These are phyloP conservation scores for Hura crepitans DNA, from an alignment of 441 rosid genomes.

Conservation along the genomic window DNA sequence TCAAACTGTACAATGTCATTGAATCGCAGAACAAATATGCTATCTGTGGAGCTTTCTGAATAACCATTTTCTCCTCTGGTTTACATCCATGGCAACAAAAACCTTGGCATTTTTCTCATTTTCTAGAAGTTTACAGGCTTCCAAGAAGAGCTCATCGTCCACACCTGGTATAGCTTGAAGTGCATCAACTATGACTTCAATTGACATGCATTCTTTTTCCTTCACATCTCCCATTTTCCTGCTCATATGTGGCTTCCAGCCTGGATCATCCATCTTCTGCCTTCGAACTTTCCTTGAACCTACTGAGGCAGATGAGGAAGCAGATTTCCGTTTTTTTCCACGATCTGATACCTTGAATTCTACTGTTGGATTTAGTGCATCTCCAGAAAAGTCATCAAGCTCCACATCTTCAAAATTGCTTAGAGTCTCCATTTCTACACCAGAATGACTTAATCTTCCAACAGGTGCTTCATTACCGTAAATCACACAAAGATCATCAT, in stretches of 20 bases:
- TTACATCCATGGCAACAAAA: slow-evolving; percentile 43
- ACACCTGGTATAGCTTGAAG: slow-evolving; percentile 47
- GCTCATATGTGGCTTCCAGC: slow-evolving; percentile 5
- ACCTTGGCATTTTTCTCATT: slow-evolving; percentile 39
- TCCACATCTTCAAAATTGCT: slow-evolving; percentile 18
- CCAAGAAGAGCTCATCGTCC: slow-evolving; percentile 50
- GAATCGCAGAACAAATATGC: not conserved
- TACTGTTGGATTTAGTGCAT: slow-evolving; percentile 20
- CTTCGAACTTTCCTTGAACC: slow-evolving; percentile 31
- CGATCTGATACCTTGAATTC: slow-evolving; percentile 27
- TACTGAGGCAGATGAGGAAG: slow-evolving; percentile 20
- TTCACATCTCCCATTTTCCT: slow-evolving; percentile 12
- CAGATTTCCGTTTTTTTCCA: slow-evolving; percentile 32
- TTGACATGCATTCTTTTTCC: slow-evolving; percentile 25
- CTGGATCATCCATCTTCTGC: slow-evolving; percentile 25
- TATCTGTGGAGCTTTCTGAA: slow-evolving; percentile 35
- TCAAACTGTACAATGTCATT: not conserved
- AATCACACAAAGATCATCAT: slow-evolving; percentile 29
- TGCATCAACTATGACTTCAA: slow-evolving; percentile 45
- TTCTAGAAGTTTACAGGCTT: slow-evolving; percentile 47
- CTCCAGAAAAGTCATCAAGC: slow-evolving; percentile 27
- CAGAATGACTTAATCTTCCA: slow-evolving; percentile 23
- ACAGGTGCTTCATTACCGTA: slow-evolving; percentile 13
- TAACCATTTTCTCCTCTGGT: slow-evolving; percentile 41
- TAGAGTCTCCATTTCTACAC: slow-evolving; percentile 22